Conservation (phyloP, 2,329 filamentous ascomycete species). For the Sordariomycetes sp. region DNA sequence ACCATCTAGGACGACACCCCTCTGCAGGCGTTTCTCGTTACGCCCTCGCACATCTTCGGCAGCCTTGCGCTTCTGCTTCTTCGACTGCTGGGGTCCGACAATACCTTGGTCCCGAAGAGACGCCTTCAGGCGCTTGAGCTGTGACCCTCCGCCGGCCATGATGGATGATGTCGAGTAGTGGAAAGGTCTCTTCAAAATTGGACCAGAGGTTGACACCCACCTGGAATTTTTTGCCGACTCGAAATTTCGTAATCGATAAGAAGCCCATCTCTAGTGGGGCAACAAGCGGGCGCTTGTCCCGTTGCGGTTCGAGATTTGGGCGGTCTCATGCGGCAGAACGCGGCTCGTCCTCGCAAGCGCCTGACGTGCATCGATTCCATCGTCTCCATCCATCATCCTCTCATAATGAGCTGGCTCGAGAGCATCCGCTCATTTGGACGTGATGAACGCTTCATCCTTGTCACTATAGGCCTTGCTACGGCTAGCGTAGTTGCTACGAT, state of each 20-base stretch:
- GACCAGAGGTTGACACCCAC: too few species aligned
- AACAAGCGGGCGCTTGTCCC: background rate
- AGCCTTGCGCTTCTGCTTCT: slow-evolving; percentile 80
- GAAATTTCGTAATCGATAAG: background rate
- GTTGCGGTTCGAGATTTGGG: background rate
- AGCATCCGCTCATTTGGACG: slow-evolving; percentile 22
- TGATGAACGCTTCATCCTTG: slow-evolving; percentile 45
- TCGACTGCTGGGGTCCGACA: slow-evolving; percentile 84
- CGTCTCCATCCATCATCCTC: background rate
- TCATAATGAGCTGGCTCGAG: slow-evolving; percentile 29
- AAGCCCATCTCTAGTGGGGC: background rate
- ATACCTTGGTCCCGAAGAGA: slow-evolving; percentile 86
- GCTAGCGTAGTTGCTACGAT: slow-evolving; percentile 50
- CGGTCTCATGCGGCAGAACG: background rate
- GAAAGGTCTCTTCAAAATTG: too few species aligned
- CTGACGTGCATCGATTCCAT: background rate
- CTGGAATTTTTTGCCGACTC: background rate
- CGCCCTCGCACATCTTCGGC: slow-evolving; percentile 56
- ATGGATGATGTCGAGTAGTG: slow-evolving; percentile 13
- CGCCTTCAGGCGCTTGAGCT: slow-evolving; percentile 90
- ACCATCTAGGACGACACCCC: slow-evolving; percentile 66
- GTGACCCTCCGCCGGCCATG: slow-evolving; percentile 77
- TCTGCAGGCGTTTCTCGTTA: slow-evolving; percentile 65
- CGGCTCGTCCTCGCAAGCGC: background rate
- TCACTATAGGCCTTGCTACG: slow-evolving; percentile 46